Evolutionary conservation across 2,329 filamentous ascomycete genomes (phyloP).

Genomic region (Acrocalymma vagum): DNA sequence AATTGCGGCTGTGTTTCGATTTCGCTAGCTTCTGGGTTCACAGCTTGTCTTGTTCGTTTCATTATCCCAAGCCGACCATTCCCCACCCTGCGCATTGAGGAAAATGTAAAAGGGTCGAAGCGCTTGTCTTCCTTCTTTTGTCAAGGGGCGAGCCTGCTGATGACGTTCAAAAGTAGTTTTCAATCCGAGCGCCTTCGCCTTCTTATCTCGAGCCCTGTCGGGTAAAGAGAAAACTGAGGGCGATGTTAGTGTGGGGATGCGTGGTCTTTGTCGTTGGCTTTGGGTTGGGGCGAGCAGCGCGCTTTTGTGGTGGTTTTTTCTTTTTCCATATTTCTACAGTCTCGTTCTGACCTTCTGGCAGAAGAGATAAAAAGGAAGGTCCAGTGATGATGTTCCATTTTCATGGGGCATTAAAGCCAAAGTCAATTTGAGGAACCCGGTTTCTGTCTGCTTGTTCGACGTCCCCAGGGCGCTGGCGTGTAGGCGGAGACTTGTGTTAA

Average conservation of each 20-base stretch:
- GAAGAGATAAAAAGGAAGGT: slow-evolving; percentile 28
- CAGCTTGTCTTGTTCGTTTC: slow-evolving; percentile 3
- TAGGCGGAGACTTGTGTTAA: slow-evolving; percentile 24
- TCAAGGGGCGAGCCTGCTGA: slow-evolving; percentile 31
- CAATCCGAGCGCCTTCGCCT: slow-evolving; percentile 43
- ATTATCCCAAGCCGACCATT: slow-evolving; percentile 22
- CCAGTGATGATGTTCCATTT: slow-evolving; percentile 43
- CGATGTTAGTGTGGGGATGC: slow-evolving; percentile 29
- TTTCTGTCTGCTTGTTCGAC: slow-evolving; percentile 17
- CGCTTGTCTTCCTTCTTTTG: slow-evolving; percentile 24
- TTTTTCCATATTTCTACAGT: slow-evolving; percentile 7
- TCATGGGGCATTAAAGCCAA: slow-evolving; percentile 43
- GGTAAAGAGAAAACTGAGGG: not conserved
- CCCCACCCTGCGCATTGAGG: slow-evolving; percentile 42
- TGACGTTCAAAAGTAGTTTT: slow-evolving; percentile 44
- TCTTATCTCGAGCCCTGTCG: slow-evolving; percentile 4
- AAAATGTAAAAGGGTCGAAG: slow-evolving; percentile 44
- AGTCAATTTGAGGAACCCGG: slow-evolving; percentile 41
- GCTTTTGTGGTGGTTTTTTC: slow-evolving; percentile 19
- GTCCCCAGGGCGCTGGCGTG: slow-evolving; percentile 17
- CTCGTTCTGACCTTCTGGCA: slow-evolving; percentile 13
- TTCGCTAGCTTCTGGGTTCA: slow-evolving; percentile 27
- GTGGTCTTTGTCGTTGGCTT: slow-evolving; percentile 35
- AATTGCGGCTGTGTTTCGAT: slow-evolving; percentile 18
- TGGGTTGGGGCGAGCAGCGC: slow-evolving; percentile 13